Evolutionary conservation across 2,329 filamentous ascomycete species (phyloP), one percentile per base, ranked within the genome.

Genomic region (Pyrenophora seminiperda): DNA sequence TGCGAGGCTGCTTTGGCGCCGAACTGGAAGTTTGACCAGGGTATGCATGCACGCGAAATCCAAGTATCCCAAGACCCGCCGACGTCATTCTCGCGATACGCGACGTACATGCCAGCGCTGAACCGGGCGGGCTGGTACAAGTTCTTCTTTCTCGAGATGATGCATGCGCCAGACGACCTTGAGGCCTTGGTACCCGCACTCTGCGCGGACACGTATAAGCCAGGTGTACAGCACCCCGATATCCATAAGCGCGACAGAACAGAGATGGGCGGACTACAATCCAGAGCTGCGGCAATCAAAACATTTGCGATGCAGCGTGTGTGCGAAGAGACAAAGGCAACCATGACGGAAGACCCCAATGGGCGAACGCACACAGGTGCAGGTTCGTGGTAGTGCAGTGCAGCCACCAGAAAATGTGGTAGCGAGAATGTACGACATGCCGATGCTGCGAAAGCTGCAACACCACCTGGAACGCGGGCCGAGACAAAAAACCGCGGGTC

Each of bases 41-140:
- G 63, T 32, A 50, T 60, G 19, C 62, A 68, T 34, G 55, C 60
- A 3, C 54, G 62, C 18, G 63, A 65, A 10, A 41, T 68, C 15
- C 60, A 55, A 37, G 54, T 71, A 10, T 42, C 47, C 18, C 10
- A 47, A 11, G 49, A 59, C 15, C 39, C 49, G 7, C 49, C 55
- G 1, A 44, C 58, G 14, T 40, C 46, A 4, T 55, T 30, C 15
- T 22, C 50, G 7, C 31, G 40, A 0, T 62, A 63, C 38, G 42
- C 66, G 10, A 49, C 54, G 5, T 72, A 73, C 44, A 66, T 71
- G 56, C 66, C 70, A 9, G 70, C 68, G 4, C 55, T 72, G 29
- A 72, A 71, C 27, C 66, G 68, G 4, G 60, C 68, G 7, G 70
- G 68, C 2, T 72, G 67, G 67, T 72, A 71, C 55, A 71, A 71